phyloP scores from a whole-genome alignment of 192 early-diverging fungal species.

The Diversispora eburnea region DNA sequence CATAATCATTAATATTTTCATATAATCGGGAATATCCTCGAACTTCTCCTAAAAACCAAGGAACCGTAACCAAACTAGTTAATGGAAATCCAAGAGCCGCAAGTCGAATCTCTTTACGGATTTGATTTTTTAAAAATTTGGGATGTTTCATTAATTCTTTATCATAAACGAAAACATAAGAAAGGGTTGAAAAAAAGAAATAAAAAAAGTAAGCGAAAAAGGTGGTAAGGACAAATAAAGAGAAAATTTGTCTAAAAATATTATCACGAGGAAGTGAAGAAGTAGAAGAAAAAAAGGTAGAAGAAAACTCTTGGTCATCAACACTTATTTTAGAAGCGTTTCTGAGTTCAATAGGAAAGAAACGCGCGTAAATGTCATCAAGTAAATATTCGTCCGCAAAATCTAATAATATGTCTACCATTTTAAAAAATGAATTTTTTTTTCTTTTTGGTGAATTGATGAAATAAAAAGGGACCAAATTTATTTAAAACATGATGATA shows the following conservation, averaged over 20 bases:
- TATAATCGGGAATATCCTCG: constrained; percentile 85
- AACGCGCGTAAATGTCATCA: constrained; percentile 23
- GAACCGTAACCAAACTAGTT: constrained; percentile 79
- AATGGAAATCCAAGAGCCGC: constrained; percentile 75
- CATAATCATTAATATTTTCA: constrained; percentile 51
- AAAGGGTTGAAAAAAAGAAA: constrained; percentile 67
- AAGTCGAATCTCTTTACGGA: constrained; percentile 79
- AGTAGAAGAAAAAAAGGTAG: too few species aligned
- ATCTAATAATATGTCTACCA: constrained; percentile 19
- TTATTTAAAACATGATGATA: too few species aligned
- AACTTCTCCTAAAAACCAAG: constrained; percentile 90
- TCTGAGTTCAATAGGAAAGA: background rate
- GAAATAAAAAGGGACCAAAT: too few species aligned
- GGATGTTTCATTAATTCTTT: constrained; percentile 87
- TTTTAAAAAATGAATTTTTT: background rate
- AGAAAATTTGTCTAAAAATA: constrained; percentile 66
- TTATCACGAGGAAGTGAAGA: constrained; percentile 50
- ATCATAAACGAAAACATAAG: constrained; percentile 88
- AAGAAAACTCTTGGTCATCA: background rate
- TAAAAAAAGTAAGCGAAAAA: constrained; percentile 79
- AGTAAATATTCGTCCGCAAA: constrained; percentile 22
- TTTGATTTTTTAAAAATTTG: constrained; percentile 88
- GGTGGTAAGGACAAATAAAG: constrained; percentile 68
- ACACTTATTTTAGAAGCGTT: background rate
- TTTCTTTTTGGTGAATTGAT: too few species aligned